These are phyloP conservation scores for Pichia kluyveri DNA, from an alignment of 805 yeast species.

Conservation along the genomic window DNA sequence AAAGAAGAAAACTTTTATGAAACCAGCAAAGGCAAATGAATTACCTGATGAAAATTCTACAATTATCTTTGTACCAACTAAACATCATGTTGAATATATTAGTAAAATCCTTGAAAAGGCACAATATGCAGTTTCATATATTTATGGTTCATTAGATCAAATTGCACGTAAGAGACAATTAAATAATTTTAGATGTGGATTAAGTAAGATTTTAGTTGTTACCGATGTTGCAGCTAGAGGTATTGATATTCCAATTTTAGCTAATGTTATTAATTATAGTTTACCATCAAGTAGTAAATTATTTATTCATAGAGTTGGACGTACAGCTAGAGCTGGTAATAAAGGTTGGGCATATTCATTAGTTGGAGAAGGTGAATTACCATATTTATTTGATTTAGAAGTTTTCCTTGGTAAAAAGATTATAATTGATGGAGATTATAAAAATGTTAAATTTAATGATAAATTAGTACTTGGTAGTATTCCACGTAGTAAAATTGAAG, in stretches of 20 bases:
- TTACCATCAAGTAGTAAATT: conserved; percentile 89
- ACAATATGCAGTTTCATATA: conserved; percentile 80
- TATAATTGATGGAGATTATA: conserved; percentile 56
- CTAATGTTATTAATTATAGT: conserved; percentile 87
- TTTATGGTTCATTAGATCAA: conserved; percentile 93
- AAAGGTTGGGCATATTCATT: conserved; percentile 96
- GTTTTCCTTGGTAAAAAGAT: conserved; percentile 81
- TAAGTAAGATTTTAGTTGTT: conserved; percentile 81
- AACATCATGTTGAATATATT: conserved; percentile 94
- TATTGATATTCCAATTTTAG: conserved; percentile 93
- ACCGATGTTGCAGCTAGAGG: conserved; percentile 99
- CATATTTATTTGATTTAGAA: conserved; percentile 85
- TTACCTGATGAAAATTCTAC: conserved; percentile 83
- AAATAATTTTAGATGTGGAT: conserved; percentile 74
- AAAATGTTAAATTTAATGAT: conserved; percentile 40
- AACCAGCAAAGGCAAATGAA: conserved; percentile 71
- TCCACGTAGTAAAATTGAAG: conserved; percentile 68
- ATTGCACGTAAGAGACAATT: conserved; percentile 88
- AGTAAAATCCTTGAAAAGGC: conserved; percentile 58
- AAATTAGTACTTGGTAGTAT: conserved; percentile 76
- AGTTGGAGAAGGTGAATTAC: conserved; percentile 75
- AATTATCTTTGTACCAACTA: conserved; percentile 90
- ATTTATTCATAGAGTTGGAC: conserved; percentile 94
- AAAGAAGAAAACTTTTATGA: conserved; percentile 12
- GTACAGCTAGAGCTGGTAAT: conserved; percentile 99